Evolutionary conservation across 345 rosid species (phyloP), one percentile per base, ranked within the genome.

Genomic region (Camelina laxa): DNA sequence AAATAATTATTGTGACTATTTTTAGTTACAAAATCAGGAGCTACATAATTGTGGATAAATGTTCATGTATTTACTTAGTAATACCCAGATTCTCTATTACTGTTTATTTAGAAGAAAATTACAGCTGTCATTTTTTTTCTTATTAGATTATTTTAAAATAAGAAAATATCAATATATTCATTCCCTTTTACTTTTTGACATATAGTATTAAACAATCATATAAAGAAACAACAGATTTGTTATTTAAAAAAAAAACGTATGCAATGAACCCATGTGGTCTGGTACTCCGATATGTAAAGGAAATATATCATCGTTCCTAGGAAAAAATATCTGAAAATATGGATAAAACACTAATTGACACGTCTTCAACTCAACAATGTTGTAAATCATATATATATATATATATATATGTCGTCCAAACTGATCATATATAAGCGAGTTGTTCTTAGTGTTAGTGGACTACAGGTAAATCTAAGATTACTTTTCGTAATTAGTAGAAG

Each of bases 231-330:
- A 56, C 20, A 56, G 38, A 30, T 56, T 39, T 24, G 54, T 27
- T 48, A 5, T 27, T 48, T n/a, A n/a, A n/a, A n/a, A 3, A 7
- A n/a, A 8, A 24, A n/a, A 41, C n/a, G 45, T 42, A 69, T 55
- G 72, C 41, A 16, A 63, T 67, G 62, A 53, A 67, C 24, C 50
- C 56, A 11, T 7, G 17, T 54, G 41, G 73, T 69, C 20, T 55
- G 30, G 42, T 68, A 27, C 30, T 27, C 30, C 30, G 64, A 42
- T 27, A 14, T 16, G n/a, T 24, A 16, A 27, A n/a, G 31, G 9
- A 57, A 7, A 57, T 19, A 33, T 20, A 51, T 51, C 36, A 51
- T 51, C 22, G 6, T 49, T 22, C 13, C 19, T 51, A 9, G n/a
- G 19, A 30, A 19, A n/a, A 63, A 24, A n/a, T 27, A n/a, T 30